Evolutionary conservation across 148 eudicot species (phyloP).

Genomic region (Rhododendron simsii): DNA sequence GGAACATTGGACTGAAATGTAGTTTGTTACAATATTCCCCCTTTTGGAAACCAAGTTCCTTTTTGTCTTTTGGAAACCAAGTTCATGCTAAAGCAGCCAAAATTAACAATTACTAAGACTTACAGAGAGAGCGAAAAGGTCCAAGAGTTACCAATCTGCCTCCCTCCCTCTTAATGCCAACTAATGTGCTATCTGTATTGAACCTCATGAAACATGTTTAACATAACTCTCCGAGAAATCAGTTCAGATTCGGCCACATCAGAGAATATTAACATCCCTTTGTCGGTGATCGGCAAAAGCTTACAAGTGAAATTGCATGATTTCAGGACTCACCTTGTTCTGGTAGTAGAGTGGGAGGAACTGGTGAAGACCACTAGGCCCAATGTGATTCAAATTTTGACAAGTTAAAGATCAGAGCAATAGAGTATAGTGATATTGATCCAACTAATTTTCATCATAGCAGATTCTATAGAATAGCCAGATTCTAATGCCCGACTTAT

Average conservation of each 20-base stretch:
- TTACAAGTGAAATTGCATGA: not conserved
- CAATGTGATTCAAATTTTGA: not conserved
- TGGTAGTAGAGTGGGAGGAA: not conserved
- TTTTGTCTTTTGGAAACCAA: not conserved
- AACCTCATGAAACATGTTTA: not conserved
- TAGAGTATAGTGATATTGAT: not conserved
- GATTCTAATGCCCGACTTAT: not conserved
- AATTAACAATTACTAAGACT: not conserved
- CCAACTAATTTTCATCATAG: slow-evolving; percentile 1
- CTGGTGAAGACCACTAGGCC: not conserved
- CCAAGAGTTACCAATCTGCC: not conserved
- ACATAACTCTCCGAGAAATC: not conserved
- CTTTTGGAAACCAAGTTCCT: not conserved
- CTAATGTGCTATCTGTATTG: not conserved
- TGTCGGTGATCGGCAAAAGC: not conserved
- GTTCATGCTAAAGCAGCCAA: not conserved
- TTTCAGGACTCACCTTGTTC: not conserved
- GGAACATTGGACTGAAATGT: not conserved
- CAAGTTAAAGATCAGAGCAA: not conserved
- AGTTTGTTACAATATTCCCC: not conserved
- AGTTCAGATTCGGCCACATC: not conserved
- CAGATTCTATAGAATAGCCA: not conserved
- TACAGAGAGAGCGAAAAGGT: not conserved
- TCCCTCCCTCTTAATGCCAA: not conserved
- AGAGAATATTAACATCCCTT: not conserved